These are phyloP conservation scores for Termitomyces sp. DNA, from an alignment of 768 basidiomycete genomes.

Conservation along the genomic window DNA sequence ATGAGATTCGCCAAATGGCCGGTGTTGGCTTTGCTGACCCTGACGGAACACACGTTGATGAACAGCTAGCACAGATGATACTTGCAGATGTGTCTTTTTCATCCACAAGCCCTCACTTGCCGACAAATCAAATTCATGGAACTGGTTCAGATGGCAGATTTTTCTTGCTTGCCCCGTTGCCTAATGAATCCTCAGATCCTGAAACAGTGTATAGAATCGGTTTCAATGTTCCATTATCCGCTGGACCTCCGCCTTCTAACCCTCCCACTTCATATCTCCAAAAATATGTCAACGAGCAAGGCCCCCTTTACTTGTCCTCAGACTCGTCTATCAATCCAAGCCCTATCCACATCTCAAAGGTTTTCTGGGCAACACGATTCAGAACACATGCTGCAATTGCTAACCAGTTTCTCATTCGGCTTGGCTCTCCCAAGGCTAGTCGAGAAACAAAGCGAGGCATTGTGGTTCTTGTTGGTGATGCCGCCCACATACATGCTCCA, in stretches of 20 bases:
- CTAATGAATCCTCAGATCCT: constrained; percentile 17
- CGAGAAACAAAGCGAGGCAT: constrained; percentile 4
- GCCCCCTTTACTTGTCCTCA: constrained; percentile 26
- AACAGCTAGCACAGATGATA: constrained; percentile 31
- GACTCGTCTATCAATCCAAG: constrained; percentile 27
- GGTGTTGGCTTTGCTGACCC: constrained; percentile 43
- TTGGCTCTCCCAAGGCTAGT: neutral
- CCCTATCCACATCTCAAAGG: constrained; percentile 26
- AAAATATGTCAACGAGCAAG: constrained; percentile 33
- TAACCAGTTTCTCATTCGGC: constrained; percentile 27
- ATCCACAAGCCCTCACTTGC: constrained; percentile 16
- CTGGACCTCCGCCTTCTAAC: constrained; percentile 26
- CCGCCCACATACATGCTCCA: constrained; percentile 50
- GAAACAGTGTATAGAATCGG: constrained; percentile 32
- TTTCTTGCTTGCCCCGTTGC: constrained; percentile 32
- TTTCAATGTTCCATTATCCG: constrained; percentile 28
- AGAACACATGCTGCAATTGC: constrained; percentile 39
- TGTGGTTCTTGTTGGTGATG: constrained; percentile 21
- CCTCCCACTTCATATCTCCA: constrained; percentile 39
- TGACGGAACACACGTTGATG: constrained; percentile 20
- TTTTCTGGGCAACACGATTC: constrained; percentile 43
- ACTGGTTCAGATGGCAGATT: constrained; percentile 24
- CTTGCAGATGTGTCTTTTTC: constrained; percentile 42
- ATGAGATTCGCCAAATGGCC: constrained; percentile 35
- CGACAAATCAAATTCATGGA: constrained; percentile 15